A percentile compares a stretch with the other conserved stretches of the same genome.
Conservation (phyloP, 371 early-diverging fungal genomes). For the Batkoa obscura region DNA sequence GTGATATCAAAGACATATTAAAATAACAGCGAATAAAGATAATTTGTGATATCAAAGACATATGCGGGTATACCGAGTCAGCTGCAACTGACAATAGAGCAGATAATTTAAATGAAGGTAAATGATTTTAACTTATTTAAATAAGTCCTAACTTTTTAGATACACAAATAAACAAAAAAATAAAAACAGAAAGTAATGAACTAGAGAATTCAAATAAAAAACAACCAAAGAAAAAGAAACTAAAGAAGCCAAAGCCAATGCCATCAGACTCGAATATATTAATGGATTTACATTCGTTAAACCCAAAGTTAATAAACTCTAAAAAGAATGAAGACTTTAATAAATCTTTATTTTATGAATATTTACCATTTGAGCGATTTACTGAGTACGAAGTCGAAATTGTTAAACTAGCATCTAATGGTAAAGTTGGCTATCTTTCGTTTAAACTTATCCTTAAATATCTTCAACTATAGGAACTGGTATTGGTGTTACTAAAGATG, state of each 20-base stretch:
- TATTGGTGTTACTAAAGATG: not conserved
- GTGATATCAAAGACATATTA: no score
- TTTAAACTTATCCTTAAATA: not conserved
- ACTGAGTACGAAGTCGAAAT: not conserved
- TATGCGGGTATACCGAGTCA: no score
- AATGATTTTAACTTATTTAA: no score
- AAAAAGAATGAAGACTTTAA: not conserved
- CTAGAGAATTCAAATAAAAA: no score
- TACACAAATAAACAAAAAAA: no score
- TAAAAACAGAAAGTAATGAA: no score
- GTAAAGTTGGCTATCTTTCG: not conserved
- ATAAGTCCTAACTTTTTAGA: no score
- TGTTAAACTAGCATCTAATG: not conserved
- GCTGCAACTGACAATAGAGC: no score
- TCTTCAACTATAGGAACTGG: not conserved
- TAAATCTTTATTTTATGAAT: slow-evolving; percentile 1
- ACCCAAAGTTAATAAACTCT: not conserved
- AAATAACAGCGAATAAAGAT: no score
- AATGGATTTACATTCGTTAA: not conserved
- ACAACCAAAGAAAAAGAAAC: not conserved
- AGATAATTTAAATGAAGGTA: no score
- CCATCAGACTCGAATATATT: not conserved
- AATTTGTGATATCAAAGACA: no score
- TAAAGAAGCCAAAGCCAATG: slow-evolving; percentile 1
- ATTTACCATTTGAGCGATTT: not conserved